Conservation (phyloP, 148 eudicot species). For the Dianthus caryophyllus region DNA sequence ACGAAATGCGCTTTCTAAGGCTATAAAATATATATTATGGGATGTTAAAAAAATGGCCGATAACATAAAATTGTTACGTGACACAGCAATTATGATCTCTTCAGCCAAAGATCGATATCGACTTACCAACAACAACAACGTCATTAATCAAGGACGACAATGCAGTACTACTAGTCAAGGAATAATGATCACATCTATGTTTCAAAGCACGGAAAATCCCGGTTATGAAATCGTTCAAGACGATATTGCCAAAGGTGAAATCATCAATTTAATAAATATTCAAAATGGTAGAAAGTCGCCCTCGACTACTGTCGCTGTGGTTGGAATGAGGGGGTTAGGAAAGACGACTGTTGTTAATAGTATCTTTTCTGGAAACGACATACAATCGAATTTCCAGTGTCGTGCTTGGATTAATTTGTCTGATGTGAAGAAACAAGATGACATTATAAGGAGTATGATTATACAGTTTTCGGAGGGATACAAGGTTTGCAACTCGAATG, state of each 20-base stretch:
- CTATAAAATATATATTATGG: neutral
- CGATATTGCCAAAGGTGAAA: neutral
- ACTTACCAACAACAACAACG: neutral
- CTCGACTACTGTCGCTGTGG: conserved; percentile 12
- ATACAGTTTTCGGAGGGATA: neutral
- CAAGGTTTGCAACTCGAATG: neutral
- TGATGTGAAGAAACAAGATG: neutral
- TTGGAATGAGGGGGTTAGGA: conserved; percentile 29
- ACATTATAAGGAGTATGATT: conserved; percentile 8
- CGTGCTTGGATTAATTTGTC: conserved; percentile 10
- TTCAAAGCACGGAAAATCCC: neutral
- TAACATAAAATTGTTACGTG: conserved; percentile 5
- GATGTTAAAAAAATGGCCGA: neutral
- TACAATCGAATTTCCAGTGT: neutral
- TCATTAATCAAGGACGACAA: neutral
- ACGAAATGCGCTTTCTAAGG: neutral
- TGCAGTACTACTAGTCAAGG: no score
- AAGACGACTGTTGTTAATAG: conserved; percentile 18
- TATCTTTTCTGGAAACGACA: conserved; percentile 6
- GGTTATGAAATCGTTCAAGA: conserved; percentile 6
- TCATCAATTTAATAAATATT: neutral
- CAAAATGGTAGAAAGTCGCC: no score
- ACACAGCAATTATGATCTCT: neutral
- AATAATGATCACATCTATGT: neutral
- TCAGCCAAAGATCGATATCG: neutral